phyloP scores from a whole-genome alignment of 257 asterid species.

The Anisodus acutangulus region DNA sequence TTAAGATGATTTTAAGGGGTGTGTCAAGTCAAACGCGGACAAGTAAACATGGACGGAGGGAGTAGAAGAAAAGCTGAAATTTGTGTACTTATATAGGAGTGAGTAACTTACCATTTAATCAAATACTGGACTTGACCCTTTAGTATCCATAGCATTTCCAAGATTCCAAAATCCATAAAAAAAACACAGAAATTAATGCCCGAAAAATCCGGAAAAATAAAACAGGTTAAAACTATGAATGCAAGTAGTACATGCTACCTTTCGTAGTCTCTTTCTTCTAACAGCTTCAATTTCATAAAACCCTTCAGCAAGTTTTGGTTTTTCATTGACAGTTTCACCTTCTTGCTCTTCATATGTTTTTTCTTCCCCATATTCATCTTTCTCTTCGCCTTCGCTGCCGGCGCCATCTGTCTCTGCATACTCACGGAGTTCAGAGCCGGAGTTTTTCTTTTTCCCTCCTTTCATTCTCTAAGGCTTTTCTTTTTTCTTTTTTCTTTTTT shows the following conservation, averaged over 20 bases:
- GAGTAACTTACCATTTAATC: constrained; percentile 70
- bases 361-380: neutral
- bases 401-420: constrained; percentile 6
- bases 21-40: too few relatives aligned
- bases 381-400: constrained; percentile 21
- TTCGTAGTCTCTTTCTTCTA: constrained; percentile 40
- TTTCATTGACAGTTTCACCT: constrained; percentile 24
- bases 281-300: constrained; percentile 47
- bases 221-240: neutral
- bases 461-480: constrained; percentile 31
- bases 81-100: too few relatives aligned
- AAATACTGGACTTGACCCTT: constrained; percentile 88
- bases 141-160: constrained; percentile 48
- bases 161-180: constrained; percentile 37
- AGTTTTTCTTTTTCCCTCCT: constrained; percentile 41
- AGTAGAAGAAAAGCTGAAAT: too few relatives aligned
- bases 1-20: too few relatives aligned
- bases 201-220: constrained; percentile 8
- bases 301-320: constrained; percentile 50
- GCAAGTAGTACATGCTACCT: constrained; percentile 32
- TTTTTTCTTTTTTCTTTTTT: too few relatives aligned
- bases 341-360: constrained; percentile 14
- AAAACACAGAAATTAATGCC: constrained; percentile 36
- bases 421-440: neutral
- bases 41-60: too few relatives aligned